phyloP scores from a whole-genome alignment of 441 rosid genomes.

The Biscutella laevigata region DNA sequence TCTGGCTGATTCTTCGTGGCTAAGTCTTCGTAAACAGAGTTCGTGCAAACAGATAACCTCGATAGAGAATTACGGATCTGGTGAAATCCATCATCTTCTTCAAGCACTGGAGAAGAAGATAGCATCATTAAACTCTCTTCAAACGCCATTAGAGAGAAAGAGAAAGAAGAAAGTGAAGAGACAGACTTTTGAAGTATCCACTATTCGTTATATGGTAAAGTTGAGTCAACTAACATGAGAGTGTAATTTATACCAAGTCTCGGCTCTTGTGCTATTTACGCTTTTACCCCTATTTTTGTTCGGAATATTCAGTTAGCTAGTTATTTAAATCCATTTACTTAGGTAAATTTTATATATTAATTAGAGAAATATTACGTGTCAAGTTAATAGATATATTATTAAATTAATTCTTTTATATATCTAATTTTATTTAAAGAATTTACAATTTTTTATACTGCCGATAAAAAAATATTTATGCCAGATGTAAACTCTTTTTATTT shows the following conservation, averaged over 20 bases:
- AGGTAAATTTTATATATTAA: no score
- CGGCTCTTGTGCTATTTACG: not conserved
- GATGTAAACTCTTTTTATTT: no score
- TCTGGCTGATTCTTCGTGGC: slow-evolving; percentile 11
- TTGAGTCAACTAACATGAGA: slow-evolving; percentile 21
- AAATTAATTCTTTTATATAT: no score
- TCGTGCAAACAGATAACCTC: slow-evolving; percentile 58
- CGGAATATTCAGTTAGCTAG: not conserved
- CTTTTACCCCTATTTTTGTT: slow-evolving; percentile 3
- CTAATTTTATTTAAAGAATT: no score
- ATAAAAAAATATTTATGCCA: no score
- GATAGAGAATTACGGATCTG: slow-evolving; percentile 37
- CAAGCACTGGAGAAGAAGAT: slow-evolving; percentile 25
- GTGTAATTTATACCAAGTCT: slow-evolving; percentile 14
- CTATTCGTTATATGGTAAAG: slow-evolving; percentile 1
- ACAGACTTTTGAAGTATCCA: slow-evolving; percentile 9
- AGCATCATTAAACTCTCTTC: slow-evolving; percentile 31
- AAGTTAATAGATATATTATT: no score
- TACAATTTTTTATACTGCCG: no score
- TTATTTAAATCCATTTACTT: no score
- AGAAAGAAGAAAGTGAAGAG: slow-evolving; percentile 6
- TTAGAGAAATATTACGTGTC: no score
- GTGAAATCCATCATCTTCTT: slow-evolving; percentile 33
- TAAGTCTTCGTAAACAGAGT: slow-evolving; percentile 39
- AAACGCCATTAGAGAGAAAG: slow-evolving; percentile 38